phyloP scores from a whole-genome alignment of 768 basidiomycete genomes.

The Phlebiopsis gigantea region DNA sequence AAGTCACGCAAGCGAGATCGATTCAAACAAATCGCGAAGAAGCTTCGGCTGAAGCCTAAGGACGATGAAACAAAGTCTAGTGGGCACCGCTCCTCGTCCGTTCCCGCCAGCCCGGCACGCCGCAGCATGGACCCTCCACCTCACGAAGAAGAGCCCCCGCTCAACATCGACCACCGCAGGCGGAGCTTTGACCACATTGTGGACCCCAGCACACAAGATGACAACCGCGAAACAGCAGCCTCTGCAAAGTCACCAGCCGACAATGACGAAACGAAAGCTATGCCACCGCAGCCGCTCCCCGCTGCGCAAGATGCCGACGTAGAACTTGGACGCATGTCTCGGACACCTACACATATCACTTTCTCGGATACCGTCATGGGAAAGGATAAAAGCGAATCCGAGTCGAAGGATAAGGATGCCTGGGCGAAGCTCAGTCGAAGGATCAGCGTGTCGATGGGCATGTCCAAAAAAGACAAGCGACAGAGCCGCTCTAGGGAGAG shows the following conservation, averaged over 20 bases:
- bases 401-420: conserved; percentile 27
- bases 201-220: conserved; percentile 6
- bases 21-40: conserved; percentile 68
- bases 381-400: conserved; percentile 27
- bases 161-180: conserved; percentile 32
- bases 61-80: background rate
- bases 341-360: conserved; percentile 25
- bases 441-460: conserved; percentile 54
- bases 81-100: conserved; percentile 46
- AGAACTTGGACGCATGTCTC: background rate
- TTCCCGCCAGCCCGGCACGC: conserved; percentile 39
- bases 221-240: conserved; percentile 8
- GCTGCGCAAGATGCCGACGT: conserved; percentile 8
- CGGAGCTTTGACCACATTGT: conserved; percentile 37
- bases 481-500: conserved; percentile 25
- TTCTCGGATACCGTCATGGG: conserved; percentile 26
- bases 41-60: conserved; percentile 34
- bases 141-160: conserved; percentile 36
- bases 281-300: background rate
- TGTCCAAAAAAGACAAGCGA: conserved; percentile 25
- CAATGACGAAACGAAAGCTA: conserved; percentile 8
- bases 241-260: conserved; percentile 3
- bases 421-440: conserved; percentile 66
- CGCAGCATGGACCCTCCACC: conserved; percentile 29
- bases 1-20: conserved; percentile 73